phyloP scores from a whole-genome alignment of 345 rosid species.

The Citrus hindsii region DNA sequence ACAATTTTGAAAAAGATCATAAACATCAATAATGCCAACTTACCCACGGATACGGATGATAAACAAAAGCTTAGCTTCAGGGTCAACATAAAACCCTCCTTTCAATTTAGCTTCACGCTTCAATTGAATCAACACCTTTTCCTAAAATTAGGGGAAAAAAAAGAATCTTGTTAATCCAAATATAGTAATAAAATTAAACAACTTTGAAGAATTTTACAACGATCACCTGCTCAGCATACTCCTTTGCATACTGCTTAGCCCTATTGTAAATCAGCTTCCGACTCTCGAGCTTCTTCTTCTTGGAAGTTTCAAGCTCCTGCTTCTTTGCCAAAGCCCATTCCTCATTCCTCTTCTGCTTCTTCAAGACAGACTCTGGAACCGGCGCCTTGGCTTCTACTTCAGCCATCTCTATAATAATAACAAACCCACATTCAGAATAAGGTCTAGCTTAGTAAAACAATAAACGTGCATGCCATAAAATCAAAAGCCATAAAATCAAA shows the following conservation, averaged over 20 bases:
- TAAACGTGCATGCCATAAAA: neutral
- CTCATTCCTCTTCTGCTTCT: conserved; percentile 65
- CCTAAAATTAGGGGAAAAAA: conserved; percentile 25
- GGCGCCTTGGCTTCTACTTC: conserved; percentile 40
- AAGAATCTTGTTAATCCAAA: neutral
- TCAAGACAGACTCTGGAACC: conserved; percentile 62
- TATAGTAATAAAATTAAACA: neutral
- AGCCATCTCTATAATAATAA: conserved; percentile 35
- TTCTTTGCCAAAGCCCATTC: conserved; percentile 61
- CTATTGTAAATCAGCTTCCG: conserved; percentile 45
- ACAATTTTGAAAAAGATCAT: neutral
- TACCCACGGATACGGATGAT: conserved; percentile 71
- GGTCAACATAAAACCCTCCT: conserved; percentile 74
- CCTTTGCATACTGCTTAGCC: conserved; percentile 51
- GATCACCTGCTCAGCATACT: conserved; percentile 45
- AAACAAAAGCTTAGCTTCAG: conserved; percentile 68
- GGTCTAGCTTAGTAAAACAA: neutral
- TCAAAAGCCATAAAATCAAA: too few species aligned
- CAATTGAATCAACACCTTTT: conserved; percentile 45
- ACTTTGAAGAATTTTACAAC: neutral
- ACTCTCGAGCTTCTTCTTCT: conserved; percentile 44
- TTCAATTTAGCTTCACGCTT: conserved; percentile 73
- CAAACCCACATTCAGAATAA: neutral
- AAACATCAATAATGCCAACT: neutral
- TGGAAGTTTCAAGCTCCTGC: conserved; percentile 34